Percentiles rank a stretch among this genome's conserved stretches.
Evolutionary conservation across 192 early-diverging fungal genomes (phyloP).

Genomic region (Rhizoclosmatium globosum): DNA sequence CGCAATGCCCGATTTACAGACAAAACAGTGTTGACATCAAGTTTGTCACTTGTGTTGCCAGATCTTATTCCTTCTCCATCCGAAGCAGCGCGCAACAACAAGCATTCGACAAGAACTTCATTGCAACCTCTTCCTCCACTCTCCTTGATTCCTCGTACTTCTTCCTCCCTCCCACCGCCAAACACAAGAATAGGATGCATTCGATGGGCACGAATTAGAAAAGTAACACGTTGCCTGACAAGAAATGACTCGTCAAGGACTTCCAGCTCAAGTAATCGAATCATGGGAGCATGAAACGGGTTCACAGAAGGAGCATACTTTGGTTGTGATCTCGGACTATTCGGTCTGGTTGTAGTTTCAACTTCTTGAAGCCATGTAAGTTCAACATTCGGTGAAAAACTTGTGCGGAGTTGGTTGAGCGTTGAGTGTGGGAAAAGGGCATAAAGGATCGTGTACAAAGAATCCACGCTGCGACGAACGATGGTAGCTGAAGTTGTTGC

Average conservation of each 20-base stretch:
- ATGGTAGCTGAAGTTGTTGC: background rate
- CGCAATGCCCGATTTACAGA: conserved; percentile 1
- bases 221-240: conserved; percentile 12
- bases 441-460: conserved; percentile 32
- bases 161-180: background rate
- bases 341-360: background rate
- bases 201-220: conserved; percentile 30
- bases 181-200: conserved; percentile 25
- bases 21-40: conserved; percentile 3
- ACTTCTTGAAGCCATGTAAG: background rate
- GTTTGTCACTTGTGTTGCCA: background rate
- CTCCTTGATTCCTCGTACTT: background rate
- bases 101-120: conserved; percentile 22
- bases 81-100: conserved; percentile 9
- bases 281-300: conserved; percentile 8
- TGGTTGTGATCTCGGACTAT: background rate
- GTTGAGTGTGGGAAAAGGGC: conserved; percentile 7
- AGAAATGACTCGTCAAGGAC: conserved; percentile 27
- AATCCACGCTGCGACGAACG: conserved; percentile 23
- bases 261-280: conserved; percentile 16
- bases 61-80: background rate
- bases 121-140: background rate
- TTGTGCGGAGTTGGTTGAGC: background rate
- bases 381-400: background rate
- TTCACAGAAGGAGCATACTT: background rate